A percentile compares a stretch with the other conserved stretches of the same genome.
phyloP scores from a whole-genome alignment of 495 filamentous ascomycete genomes.

The Annulohypoxylon nitens region DNA sequence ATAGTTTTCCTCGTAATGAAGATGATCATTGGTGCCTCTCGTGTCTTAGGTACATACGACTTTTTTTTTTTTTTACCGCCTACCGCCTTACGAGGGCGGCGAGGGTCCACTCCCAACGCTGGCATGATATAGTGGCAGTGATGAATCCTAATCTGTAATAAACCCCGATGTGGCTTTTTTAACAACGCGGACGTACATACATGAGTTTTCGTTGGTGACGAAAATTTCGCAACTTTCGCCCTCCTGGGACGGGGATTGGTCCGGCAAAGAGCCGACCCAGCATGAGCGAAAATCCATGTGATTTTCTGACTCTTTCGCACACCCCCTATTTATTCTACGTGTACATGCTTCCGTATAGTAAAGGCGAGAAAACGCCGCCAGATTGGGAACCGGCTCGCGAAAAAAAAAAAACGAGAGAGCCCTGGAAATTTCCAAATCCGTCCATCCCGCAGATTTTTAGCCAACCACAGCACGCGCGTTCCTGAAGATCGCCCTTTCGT shows the following conservation, averaged over 20 bases:
- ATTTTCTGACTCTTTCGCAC: slow-evolving; percentile 1
- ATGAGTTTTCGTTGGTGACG: not conserved
- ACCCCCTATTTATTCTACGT: slow-evolving; percentile 1
- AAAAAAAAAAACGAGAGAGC: slow-evolving; percentile 5
- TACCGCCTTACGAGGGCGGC: slow-evolving; percentile 8
- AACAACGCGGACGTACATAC: not conserved
- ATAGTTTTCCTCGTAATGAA: slow-evolving; percentile 38
- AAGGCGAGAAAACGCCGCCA: slow-evolving; percentile 8
- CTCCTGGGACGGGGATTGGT: not conserved
- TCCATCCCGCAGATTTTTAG: slow-evolving; percentile 15
- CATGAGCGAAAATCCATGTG: slow-evolving; percentile 37
- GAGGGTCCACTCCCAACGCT: slow-evolving; percentile 6
- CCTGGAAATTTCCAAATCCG: slow-evolving; percentile 38
- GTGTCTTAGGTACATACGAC: slow-evolving; percentile 9
- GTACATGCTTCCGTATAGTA: not conserved
- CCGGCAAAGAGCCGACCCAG: slow-evolving; percentile 11
- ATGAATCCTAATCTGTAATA: slow-evolving; percentile 24
- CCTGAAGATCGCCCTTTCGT: slow-evolving; percentile 33
- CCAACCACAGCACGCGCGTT: slow-evolving; percentile 42
- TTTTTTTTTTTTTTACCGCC: not conserved
- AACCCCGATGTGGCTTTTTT: slow-evolving; percentile 12
- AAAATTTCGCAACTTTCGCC: not conserved
- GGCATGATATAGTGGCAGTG: slow-evolving; percentile 23
- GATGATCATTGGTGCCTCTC: slow-evolving; percentile 12
- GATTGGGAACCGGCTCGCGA: not conserved